A percentile compares a stretch with the other conserved stretches of the same genome.
Evolutionary conservation across 352 stramenopile genomes (phyloP).

Genomic region (Aphanomyces invadans): DNA sequence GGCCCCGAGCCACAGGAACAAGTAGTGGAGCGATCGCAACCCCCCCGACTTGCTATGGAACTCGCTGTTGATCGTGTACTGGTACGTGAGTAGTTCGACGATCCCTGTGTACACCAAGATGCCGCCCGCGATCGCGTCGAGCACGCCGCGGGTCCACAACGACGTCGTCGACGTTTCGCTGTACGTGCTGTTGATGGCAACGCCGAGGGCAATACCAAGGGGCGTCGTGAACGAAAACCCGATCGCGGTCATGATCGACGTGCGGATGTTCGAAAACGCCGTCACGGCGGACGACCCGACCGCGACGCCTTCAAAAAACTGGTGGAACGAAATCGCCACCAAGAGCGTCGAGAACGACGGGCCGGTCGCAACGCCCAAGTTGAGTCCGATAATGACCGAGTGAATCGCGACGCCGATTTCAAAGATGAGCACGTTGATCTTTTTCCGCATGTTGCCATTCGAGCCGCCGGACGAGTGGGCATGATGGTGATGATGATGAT

Average conservation of each 20-base stretch:
- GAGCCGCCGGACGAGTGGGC: not conserved
- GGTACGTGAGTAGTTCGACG: conserved; percentile 26
- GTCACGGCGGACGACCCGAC: conserved; percentile 25
- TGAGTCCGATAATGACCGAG: conserved; percentile 28
- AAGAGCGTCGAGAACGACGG: conserved; percentile 20
- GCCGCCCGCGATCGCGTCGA: conserved; percentile 28
- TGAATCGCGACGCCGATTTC: conserved; percentile 26
- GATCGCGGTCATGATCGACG: conserved; percentile 9
- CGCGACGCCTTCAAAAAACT: conserved; percentile 32
- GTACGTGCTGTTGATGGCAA: conserved; percentile 25
- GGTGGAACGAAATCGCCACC: conserved; percentile 29
- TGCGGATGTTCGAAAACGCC: conserved; percentile 9
- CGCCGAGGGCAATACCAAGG: conserved; percentile 25
- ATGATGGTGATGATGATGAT: not conserved
- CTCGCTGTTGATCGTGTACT: conserved; percentile 26
- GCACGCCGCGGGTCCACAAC: conserved; percentile 18
- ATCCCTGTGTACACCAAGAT: conserved; percentile 29
- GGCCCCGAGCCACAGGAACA: conserved; percentile 21
- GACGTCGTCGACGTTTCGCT: conserved; percentile 9
- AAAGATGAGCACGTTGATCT: conserved; percentile 26
- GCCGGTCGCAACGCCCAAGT: conserved; percentile 24
- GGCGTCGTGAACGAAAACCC: conserved; percentile 25
- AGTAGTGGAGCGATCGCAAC: conserved; percentile 11
- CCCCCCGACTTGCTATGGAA: conserved; percentile 19
- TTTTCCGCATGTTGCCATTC: conserved; percentile 6